Percentiles rank a stretch among this genome's conserved stretches.
phyloP scores from a whole-genome alignment of 1,284 basidiomycete species.

The Apiotrichum veenhuisii region DNA sequence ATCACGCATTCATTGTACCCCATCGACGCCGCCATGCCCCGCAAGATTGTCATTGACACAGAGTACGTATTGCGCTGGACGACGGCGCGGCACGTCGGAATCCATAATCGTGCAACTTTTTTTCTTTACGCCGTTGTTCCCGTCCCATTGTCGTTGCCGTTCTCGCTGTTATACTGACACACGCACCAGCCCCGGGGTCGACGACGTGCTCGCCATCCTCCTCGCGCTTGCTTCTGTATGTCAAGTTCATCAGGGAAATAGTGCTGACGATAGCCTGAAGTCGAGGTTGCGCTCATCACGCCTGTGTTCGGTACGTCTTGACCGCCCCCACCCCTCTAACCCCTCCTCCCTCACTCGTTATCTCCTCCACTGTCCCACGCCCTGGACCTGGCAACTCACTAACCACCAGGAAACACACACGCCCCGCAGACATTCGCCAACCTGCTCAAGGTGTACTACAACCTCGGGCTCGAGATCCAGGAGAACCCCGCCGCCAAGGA shows the following conservation, averaged over 20 bases:
- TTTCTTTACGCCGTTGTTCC: too few species aligned
- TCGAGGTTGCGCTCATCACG: slow-evolving; percentile 63
- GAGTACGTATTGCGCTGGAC: slow-evolving; percentile 33
- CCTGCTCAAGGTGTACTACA: slow-evolving; percentile 71
- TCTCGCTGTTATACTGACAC: background rate
- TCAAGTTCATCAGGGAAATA: slow-evolving; percentile 11
- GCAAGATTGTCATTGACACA: slow-evolving; percentile 48
- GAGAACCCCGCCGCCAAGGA: slow-evolving; percentile 56
- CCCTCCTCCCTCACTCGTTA: background rate
- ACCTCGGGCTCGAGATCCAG: slow-evolving; percentile 63
- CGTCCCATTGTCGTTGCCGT: too few species aligned
- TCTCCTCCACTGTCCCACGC: background rate
- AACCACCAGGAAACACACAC: slow-evolving; percentile 65
- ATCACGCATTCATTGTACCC: background rate
- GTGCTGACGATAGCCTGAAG: slow-evolving; percentile 57
- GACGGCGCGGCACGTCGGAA: too few species aligned
- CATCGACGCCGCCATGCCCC: slow-evolving; percentile 18
- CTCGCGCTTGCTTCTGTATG: slow-evolving; percentile 38
- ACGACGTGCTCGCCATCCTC: slow-evolving; percentile 73
- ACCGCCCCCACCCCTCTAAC: background rate
- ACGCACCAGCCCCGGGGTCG: slow-evolving; percentile 63
- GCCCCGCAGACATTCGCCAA: slow-evolving; percentile 56
- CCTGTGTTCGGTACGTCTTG: slow-evolving; percentile 66
- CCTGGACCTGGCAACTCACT: background rate
- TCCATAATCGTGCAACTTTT: too few species aligned